Percentiles rank a stretch among this genome's conserved stretches.
Conservation (phyloP, 192 early-diverging fungal genomes). For the Mortierella hygrophila region DNA sequence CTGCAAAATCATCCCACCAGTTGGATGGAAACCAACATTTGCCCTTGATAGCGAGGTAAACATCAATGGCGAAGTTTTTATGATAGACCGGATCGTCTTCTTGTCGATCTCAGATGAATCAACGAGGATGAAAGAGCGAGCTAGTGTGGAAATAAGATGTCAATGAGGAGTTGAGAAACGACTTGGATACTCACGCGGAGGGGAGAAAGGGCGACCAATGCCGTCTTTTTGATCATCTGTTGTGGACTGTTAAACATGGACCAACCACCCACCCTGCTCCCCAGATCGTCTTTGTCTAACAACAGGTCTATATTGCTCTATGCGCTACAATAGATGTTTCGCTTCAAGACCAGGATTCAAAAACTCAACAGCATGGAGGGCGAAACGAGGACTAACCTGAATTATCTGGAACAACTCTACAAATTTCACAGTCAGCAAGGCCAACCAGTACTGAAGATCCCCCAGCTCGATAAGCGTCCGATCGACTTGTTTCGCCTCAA, state of each 20-base stretch:
- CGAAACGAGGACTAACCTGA: constrained; percentile 84
- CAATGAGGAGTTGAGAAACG: background rate
- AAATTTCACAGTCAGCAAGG: constrained; percentile 90
- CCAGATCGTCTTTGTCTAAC: background rate
- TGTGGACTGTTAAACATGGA: background rate
- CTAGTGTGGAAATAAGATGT: too few species aligned
- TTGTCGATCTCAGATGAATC: too few species aligned
- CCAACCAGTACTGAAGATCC: constrained; percentile 78
- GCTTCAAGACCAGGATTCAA: constrained; percentile 91
- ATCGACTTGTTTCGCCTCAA: constrained; percentile 88
- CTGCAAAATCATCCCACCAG: constrained; percentile 94
- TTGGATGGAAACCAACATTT: constrained; percentile 87
- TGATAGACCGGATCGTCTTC: background rate
- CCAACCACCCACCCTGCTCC: background rate
- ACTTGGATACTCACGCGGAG: background rate
- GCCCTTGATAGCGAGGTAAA: constrained; percentile 82
- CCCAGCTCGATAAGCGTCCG: constrained; percentile 87
- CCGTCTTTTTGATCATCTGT: background rate
- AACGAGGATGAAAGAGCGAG: background rate
- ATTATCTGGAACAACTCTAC: constrained; percentile 91
- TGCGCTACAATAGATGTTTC: constrained; percentile 73
- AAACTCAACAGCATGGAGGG: constrained; percentile 95
- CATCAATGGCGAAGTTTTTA: background rate
- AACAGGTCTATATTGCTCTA: background rate
- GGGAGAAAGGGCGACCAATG: background rate